A percentile compares a stretch with the other conserved stretches of the same genome.
These are phyloP conservation scores for Botrytis porri DNA, from an alignment of 2,329 filamentous ascomycete species.

Conservation along the genomic window DNA sequence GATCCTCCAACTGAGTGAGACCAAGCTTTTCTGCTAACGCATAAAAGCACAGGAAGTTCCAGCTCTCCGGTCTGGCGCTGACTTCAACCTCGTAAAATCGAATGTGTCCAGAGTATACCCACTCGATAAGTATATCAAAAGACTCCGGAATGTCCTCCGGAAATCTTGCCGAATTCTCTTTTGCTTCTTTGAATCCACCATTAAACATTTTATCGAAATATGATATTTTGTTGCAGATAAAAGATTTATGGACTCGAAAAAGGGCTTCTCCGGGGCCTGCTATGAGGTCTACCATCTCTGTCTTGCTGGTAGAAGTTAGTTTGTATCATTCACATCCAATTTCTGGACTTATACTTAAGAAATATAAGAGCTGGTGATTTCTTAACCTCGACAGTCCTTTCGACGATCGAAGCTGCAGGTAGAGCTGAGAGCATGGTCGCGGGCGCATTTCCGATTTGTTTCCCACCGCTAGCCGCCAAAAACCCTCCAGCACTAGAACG, in stretches of 20 bases:
- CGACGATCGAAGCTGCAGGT: too few relatives aligned
- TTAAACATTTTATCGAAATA: conserved; percentile 23
- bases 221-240: background rate
- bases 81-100: background rate
- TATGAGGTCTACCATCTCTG: background rate
- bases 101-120: background rate
- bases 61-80: background rate
- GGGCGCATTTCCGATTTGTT: too few relatives aligned
- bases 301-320: too few relatives aligned
- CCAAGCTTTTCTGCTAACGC: background rate
- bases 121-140: conserved; percentile 16
- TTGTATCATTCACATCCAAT: too few relatives aligned
- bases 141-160: conserved; percentile 13
- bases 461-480: too few relatives aligned
- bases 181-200: conserved; percentile 8
- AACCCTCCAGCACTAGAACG: too few relatives aligned
- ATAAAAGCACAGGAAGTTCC: background rate
- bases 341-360: too few relatives aligned
- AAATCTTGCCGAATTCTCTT: background rate
- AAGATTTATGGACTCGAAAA: background rate
- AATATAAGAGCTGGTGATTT: too few relatives aligned
- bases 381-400: too few relatives aligned
- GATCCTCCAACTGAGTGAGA: background rate
- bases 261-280: background rate
- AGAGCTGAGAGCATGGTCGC: too few relatives aligned